Conservation (phyloP, 2,329 filamentous ascomycete species). For the Thielaviopsis ethacetica region DNA sequence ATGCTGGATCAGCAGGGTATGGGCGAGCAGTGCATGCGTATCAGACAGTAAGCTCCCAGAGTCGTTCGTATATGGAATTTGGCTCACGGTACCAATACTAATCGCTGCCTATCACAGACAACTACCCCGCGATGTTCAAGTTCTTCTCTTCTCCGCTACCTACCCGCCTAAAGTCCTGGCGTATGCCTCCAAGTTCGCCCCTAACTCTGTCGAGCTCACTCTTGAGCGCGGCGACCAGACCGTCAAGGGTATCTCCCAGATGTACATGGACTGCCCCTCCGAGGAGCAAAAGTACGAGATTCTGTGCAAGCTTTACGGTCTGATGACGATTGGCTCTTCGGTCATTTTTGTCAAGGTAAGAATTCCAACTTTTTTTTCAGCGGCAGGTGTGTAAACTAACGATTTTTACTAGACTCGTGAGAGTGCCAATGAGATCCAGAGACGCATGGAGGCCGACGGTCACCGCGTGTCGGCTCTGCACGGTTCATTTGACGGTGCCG, state of each 20-base stretch:
- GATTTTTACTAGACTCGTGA: constrained; percentile 50
- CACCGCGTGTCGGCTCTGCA: constrained; percentile 86
- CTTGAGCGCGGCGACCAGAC: constrained; percentile 83
- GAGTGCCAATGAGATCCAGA: constrained; percentile 72
- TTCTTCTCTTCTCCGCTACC: constrained; percentile 90
- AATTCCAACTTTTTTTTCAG: background rate
- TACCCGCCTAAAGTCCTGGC: constrained; percentile 71
- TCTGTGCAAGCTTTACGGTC: constrained; percentile 81
- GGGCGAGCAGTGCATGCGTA: constrained; percentile 83
- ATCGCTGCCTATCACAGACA: constrained; percentile 32
- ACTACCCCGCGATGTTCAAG: constrained; percentile 60
- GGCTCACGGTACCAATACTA: constrained; percentile 15
- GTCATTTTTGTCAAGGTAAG: constrained; percentile 91
- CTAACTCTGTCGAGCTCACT: constrained; percentile 71
- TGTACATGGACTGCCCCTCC: constrained; percentile 83
- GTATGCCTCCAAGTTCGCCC: constrained; percentile 74
- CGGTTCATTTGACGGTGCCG: constrained; percentile 66
- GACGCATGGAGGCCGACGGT: constrained; percentile 71
- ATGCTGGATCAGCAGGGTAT: constrained; percentile 95
- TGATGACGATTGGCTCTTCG: constrained; percentile 92
- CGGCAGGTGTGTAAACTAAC: background rate
- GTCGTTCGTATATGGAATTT: background rate
- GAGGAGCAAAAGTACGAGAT: constrained; percentile 75
- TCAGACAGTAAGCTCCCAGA: constrained; percentile 52
- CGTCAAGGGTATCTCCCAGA: constrained; percentile 91